Base-by-base conservation (phyloP, 1,284 basidiomycete genomes). In the Macrocybe sp. region DNA sequence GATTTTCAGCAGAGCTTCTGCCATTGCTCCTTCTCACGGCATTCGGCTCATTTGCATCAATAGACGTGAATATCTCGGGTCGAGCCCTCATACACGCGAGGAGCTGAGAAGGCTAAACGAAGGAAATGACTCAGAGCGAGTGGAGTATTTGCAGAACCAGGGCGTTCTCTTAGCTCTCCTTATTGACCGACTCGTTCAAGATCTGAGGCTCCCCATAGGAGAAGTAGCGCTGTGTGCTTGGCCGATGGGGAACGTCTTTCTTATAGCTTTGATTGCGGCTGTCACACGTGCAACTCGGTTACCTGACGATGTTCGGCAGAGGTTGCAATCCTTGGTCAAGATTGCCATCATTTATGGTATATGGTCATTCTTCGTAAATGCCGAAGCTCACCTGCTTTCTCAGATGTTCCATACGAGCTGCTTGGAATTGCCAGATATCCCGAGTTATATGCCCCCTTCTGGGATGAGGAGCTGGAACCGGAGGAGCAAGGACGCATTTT, bases 41-140 rank as follows among this genome's bases (percentile, higher is more conserved):
- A n/a, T 61, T 14, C 59, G 60, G 29, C 41, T 56, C 14, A 52
- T 62, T 22, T 49, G 45, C 36, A 22, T 61, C 33, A 62, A 59
- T 45, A 49, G 59, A 8, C 52, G 59, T 8, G 55, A 56, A 40
- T 62, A 62, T 45, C 56, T 54, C 7, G 59, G 54, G 5, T 52
- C 58, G 7, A 59, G 57, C 7, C 56, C 55, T 2, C 59, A 55
- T 12, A 52, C 51, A 7, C 37, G 41, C 10, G 45, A 55, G 31
- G 60, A 62, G 35, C 34, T 54, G 10, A 36, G 38, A 7, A 40
- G 30, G 6, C 46, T 62, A 6, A n/a, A 12, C 0, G 38, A 42
- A 0, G 58, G 55, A 31, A 51, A 41, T 12, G 44, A 55, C 0
- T 40, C 34, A 10, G 53, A 57, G 29, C 48, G 53, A 12, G 44